Evolutionary conservation across 345 rosid genomes (phyloP).

Genomic region (Conringia planisiliqua): DNA sequence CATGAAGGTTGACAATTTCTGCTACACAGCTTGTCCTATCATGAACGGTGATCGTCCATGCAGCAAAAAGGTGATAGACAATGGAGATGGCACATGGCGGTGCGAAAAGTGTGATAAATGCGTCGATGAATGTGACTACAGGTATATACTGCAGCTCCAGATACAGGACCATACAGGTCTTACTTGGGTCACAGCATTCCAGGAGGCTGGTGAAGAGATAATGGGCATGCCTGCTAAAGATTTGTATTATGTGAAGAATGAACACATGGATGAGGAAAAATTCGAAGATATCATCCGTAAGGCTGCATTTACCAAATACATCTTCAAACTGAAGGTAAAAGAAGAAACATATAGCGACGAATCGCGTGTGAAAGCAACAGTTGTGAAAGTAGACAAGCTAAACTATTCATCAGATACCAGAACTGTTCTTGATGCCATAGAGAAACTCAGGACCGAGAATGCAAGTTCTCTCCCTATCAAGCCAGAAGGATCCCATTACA

Average conservation of each 20-base stretch:
- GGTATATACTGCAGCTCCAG: conserved; percentile 83
- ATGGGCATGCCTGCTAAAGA: conserved; percentile 83
- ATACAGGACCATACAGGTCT: conserved; percentile 86
- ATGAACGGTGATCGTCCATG: conserved; percentile 76
- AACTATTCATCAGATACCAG: conserved; percentile 62
- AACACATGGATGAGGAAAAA: conserved; percentile 52
- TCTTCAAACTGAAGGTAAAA: conserved; percentile 83
- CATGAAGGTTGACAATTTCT: conserved; percentile 72
- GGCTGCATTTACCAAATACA: conserved; percentile 60
- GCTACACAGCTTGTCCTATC: conserved; percentile 85
- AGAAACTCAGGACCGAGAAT: conserved; percentile 42
- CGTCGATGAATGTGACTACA: conserved; percentile 78
- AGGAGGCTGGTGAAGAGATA: conserved; percentile 79
- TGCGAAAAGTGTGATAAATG: conserved; percentile 77
- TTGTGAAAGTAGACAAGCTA: conserved; percentile 69
- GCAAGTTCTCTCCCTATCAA: conserved; percentile 29
- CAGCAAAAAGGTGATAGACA: conserved; percentile 75
- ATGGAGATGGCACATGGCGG: conserved; percentile 90
- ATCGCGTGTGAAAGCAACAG: conserved; percentile 77
- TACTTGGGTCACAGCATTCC: conserved; percentile 88
- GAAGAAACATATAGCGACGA: conserved; percentile 83
- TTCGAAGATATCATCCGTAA: conserved; percentile 56
- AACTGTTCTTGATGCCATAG: conserved; percentile 50
- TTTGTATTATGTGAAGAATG: conserved; percentile 56
- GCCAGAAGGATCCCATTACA: conserved; percentile 27